Conservation (phyloP, 768 basidiomycete genomes). For the Leccinum barrowsii region DNA sequence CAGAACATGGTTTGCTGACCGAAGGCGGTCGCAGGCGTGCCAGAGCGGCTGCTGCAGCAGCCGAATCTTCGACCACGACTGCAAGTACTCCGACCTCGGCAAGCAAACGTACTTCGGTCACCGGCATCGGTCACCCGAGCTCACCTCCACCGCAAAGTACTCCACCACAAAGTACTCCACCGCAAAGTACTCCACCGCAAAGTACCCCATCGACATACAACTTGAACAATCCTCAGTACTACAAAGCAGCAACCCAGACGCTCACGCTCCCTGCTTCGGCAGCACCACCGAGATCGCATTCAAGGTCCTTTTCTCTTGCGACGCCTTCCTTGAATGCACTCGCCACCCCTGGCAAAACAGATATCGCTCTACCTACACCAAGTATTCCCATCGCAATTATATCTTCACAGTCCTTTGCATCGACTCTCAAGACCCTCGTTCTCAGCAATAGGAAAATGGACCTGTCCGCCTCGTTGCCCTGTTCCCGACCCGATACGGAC, state of each 20-base stretch:
- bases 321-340: constrained; percentile 19
- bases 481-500: constrained; percentile 24
- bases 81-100: constrained; percentile 4
- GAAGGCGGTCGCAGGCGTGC: constrained; percentile 71
- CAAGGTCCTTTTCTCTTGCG: constrained; percentile 59
- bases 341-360: constrained; percentile 23
- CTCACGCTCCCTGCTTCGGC: constrained; percentile 63
- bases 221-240: constrained; percentile 57
- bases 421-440: constrained; percentile 52
- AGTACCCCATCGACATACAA: constrained; percentile 28
- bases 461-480: constrained; percentile 55
- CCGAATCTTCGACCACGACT: constrained; percentile 27
- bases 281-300: constrained; percentile 49
- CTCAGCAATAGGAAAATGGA: constrained; percentile 68
- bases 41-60: constrained; percentile 41
- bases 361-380: constrained; percentile 60
- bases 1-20: constrained; percentile 68
- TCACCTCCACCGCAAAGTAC: constrained; percentile 22
- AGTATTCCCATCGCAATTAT: constrained; percentile 68
- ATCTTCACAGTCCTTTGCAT: constrained; percentile 55
- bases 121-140: constrained; percentile 26
- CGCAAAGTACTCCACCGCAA: constrained; percentile 18
- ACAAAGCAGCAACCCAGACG: constrained; percentile 49
- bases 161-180: constrained; percentile 20
- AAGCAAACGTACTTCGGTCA: constrained; percentile 14